Conservation (phyloP, 2,329 filamentous ascomycete genomes). For the Exophiala sp. region DNA sequence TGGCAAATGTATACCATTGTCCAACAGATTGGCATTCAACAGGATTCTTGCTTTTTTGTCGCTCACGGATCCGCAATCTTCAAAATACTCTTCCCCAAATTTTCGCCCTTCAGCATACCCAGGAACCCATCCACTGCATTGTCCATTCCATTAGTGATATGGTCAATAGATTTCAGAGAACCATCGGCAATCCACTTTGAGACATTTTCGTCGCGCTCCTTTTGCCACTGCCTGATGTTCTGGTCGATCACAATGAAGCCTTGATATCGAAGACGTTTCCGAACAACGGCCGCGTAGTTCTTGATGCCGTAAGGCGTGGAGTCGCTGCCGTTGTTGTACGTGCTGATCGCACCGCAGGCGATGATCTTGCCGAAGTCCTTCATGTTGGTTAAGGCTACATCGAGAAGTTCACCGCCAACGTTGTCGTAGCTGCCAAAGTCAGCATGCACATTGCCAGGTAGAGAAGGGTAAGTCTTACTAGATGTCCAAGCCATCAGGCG, state of each 20-base stretch:
- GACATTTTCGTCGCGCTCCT: conserved; percentile 68
- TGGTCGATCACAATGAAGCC: conserved; percentile 66
- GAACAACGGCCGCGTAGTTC: conserved; percentile 58
- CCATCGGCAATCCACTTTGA: conserved; percentile 68
- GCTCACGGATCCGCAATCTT: conserved; percentile 45
- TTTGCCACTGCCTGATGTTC: conserved; percentile 58
- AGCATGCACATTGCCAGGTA: background rate
- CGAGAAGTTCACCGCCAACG: conserved; percentile 65
- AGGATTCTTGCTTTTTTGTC: background rate
- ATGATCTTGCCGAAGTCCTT: conserved; percentile 60
- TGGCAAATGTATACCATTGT: background rate
- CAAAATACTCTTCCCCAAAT: conserved; percentile 74
- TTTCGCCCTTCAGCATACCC: conserved; percentile 67
- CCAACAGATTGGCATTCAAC: background rate
- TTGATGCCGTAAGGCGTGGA: conserved; percentile 58
- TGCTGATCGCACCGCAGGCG: conserved; percentile 58
- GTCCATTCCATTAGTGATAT: conserved; percentile 67
- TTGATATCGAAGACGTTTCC: conserved; percentile 59
- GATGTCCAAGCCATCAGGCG: conserved; percentile 69
- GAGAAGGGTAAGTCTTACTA: conserved; percentile 38
- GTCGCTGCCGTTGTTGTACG: conserved; percentile 52
- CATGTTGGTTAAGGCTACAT: conserved; percentile 57
- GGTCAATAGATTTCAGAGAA: conserved; percentile 62
- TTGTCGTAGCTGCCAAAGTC: conserved; percentile 55
- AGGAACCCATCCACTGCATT: conserved; percentile 65